Base-by-base conservation (phyloP, 768 basidiomycete species). In the Naematelia encephala region DNA sequence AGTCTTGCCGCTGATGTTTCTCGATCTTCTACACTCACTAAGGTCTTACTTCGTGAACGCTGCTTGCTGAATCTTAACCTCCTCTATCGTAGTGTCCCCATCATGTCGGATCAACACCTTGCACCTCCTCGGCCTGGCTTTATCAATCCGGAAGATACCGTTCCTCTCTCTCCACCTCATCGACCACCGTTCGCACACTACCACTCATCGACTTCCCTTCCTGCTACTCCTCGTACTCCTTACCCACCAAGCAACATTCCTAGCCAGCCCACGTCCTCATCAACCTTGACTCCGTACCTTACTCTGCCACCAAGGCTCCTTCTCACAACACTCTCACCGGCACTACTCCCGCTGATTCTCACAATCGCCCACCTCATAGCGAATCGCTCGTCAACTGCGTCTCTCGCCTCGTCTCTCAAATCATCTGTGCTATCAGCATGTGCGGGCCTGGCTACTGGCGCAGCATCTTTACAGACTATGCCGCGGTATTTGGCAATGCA, bases 301-400 rank as follows among this genome's bases (percentile, higher is more conserved):
- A 82, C 85, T 64, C 86, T 92, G 30, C 82, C 85, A 26, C 86
- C 93, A 69, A 82, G 91, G 47, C 83, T 94, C 27, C 90, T 91
- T 22, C 84, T 94, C 12, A 83, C 89, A 72, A 89, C 91, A 87
- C 87, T 97, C 39, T 90, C 91, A 8, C 91, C 90, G 64, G 91
- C 91, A 28, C 86, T 96, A 26, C 79, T 94, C 43, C 93, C 91
- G 23, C 84, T 97, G 58, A 75, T 91, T 64, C 89, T 97, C 72
- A 84, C 93, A 75, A 87, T 87, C 29, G 90, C 91, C 71, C 84
- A 90, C 55, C 82, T 96, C 39, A 83, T 86, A 60, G 74, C 88
- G 11, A 90, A 91, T 23, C 82, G 87, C 4, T 81, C 81, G 21
- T 82, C 87, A 12, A 84, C 90, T 2, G 82, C 88, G 69, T 80